Conservation (phyloP, 169 alveolate genomes). For the Perkinsus olseni region DNA sequence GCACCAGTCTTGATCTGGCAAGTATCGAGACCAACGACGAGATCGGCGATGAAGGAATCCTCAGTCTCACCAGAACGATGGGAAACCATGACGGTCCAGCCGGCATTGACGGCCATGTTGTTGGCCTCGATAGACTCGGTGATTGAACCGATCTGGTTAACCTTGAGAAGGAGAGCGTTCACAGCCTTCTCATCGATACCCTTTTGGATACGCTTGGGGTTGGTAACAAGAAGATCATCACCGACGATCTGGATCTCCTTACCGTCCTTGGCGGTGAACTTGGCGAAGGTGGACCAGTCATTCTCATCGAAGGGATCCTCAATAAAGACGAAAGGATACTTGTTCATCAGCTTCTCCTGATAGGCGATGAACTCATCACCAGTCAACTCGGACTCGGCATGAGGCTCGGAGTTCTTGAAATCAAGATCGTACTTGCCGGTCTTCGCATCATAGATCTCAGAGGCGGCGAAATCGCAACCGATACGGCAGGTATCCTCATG, state of each 20-base stretch:
- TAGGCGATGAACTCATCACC: conserved; percentile 82
- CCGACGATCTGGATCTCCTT: conserved; percentile 85
- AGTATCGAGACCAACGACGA: conserved; percentile 90
- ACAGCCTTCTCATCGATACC: conserved; percentile 80
- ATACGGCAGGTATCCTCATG: conserved; percentile 80
- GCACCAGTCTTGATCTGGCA: too few relatives aligned
- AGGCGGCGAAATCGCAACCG: conserved; percentile 98
- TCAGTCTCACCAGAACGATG: conserved; percentile 97
- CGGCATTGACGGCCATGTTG: conserved; percentile 70
- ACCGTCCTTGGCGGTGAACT: conserved; percentile 70
- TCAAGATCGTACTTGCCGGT: conserved; percentile 80
- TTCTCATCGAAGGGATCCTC: conserved; percentile 99
- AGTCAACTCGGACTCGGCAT: conserved; percentile 55
- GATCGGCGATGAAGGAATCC: conserved; percentile 90
- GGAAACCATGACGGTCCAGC: conserved; percentile 93
- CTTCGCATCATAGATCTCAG: conserved; percentile 87
- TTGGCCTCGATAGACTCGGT: conserved; percentile 88
- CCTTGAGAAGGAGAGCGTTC: conserved; percentile 87
- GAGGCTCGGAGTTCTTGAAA: conserved; percentile 79
- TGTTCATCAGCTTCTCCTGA: conserved; percentile 54
- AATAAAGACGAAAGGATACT: conserved; percentile 90
- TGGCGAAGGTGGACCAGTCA: conserved; percentile 84
- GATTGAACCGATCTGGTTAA: conserved; percentile 88
- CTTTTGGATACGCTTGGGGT: conserved; percentile 83
- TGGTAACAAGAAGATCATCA: conserved; percentile 93